Percentiles rank a stretch among this genome's conserved stretches.
These are phyloP conservation scores for Amorphotheca resinae DNA, from an alignment of 495 filamentous ascomycete species.

Conservation along the genomic window DNA sequence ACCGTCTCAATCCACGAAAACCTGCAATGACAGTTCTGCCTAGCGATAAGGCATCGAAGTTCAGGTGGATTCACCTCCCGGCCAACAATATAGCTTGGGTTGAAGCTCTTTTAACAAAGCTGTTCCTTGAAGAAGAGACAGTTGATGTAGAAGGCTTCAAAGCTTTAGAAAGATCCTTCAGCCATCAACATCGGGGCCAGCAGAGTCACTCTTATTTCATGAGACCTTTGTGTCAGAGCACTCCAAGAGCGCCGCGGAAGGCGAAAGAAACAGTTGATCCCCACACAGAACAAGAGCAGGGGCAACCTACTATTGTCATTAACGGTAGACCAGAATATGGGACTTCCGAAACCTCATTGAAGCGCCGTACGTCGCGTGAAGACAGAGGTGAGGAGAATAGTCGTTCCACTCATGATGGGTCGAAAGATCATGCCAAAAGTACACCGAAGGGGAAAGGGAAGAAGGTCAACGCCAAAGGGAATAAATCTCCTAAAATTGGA, in stretches of 20 bases:
- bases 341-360: constrained; percentile 3
- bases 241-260: constrained; percentile 31
- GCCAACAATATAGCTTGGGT: constrained; percentile 47
- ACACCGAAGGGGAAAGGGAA: constrained; percentile 26
- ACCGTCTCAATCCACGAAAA: constrained; percentile 39
- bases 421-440: constrained; percentile 25
- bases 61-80: constrained; percentile 60
- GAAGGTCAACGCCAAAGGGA: constrained; percentile 27
- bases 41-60: constrained; percentile 42
- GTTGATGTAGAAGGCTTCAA: constrained; percentile 57
- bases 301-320: constrained; percentile 17
- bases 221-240: constrained; percentile 49
- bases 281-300: constrained; percentile 8
- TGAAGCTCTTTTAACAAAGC: constrained; percentile 51
- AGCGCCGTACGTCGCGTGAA: constrained; percentile 2
- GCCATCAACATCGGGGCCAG: constrained; percentile 50
- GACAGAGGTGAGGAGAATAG: neutral
- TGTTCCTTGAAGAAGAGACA: constrained; percentile 53
- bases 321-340: constrained; percentile 8
- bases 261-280: constrained; percentile 27
- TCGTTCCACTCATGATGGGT: constrained; percentile 1
- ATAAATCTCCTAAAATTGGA: constrained; percentile 22
- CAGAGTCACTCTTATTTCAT: constrained; percentile 55
- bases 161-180: constrained; percentile 50
- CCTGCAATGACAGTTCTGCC: constrained; percentile 40